Evolutionary conservation across 2,329 filamentous ascomycete species (phyloP).

Genomic region (Elsinoe australis): DNA sequence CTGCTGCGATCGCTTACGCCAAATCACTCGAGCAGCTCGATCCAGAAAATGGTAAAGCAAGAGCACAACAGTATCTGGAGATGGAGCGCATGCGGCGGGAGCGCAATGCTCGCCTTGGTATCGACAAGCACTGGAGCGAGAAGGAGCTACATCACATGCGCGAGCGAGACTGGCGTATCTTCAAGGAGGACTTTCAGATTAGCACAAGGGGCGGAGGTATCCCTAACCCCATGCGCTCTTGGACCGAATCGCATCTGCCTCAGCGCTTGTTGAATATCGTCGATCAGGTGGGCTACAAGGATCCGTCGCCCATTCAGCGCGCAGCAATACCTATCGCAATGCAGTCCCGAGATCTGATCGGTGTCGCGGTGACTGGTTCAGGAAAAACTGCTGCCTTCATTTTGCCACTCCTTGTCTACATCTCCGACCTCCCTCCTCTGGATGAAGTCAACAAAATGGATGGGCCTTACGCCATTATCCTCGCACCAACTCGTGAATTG

Average conservation of each 20-base stretch:
- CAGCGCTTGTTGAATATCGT: constrained; percentile 72
- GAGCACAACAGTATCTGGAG: constrained; percentile 74
- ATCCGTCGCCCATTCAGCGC: constrained; percentile 85
- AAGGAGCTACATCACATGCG: constrained; percentile 91
- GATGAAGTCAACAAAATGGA: constrained; percentile 84
- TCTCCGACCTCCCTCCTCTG: constrained; percentile 77
- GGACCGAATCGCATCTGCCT: constrained; percentile 78
- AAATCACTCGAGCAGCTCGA: constrained; percentile 68
- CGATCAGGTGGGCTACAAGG: constrained; percentile 76
- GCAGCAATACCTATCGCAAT: constrained; percentile 93
- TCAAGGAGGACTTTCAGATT: constrained; percentile 99
- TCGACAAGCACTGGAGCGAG: constrained; percentile 93
- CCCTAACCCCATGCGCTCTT: constrained; percentile 92
- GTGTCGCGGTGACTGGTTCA: constrained; percentile 94
- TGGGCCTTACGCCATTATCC: constrained; percentile 92
- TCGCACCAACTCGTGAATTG: constrained; percentile 92
- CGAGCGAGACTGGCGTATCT: constrained; percentile 96
- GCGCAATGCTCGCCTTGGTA: constrained; percentile 60
- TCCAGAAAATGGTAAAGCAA: constrained; percentile 62
- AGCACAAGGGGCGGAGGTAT: constrained; percentile 84
- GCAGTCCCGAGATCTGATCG: constrained; percentile 90
- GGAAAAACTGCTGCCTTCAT: constrained; percentile 97
- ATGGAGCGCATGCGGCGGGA: constrained; percentile 74
- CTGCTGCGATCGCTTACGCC: constrained; percentile 50
- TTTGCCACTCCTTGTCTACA: constrained; percentile 86